Conservation (phyloP, 352 stramenopile species). For the Globisporangium radiosum region DNA sequence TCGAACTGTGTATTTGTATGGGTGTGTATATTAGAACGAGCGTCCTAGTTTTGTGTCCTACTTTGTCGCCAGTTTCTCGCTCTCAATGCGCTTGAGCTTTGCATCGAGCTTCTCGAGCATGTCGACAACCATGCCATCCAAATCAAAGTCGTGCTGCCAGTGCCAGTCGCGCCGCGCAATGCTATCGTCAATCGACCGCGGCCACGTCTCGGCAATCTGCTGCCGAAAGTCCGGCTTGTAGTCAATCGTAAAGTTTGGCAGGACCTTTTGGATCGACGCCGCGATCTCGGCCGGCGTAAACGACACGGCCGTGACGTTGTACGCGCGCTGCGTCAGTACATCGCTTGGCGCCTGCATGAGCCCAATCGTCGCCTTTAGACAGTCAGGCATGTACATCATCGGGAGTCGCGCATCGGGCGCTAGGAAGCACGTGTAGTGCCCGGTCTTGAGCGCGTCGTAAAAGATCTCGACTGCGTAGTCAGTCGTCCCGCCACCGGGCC, state of each 20-base stretch:
- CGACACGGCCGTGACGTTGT: slow-evolving; percentile 89
- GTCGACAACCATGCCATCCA: slow-evolving; percentile 86
- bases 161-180: slow-evolving; percentile 80
- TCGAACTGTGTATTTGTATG: no score
- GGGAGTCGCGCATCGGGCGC: slow-evolving; percentile 70
- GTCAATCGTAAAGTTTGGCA: slow-evolving; percentile 83
- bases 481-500: slow-evolving; percentile 77
- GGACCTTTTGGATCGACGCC: slow-evolving; percentile 77
- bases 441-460: slow-evolving; percentile 84
- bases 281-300: slow-evolving; percentile 86
- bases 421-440: slow-evolving; percentile 89
- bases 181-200: slow-evolving; percentile 78
- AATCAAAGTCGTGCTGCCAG: slow-evolving; percentile 86
- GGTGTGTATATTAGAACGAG: no score
- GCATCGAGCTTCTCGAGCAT: slow-evolving; percentile 84
- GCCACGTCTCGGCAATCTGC: slow-evolving; percentile 90
- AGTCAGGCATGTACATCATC: slow-evolving; percentile 96
- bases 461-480: slow-evolving; percentile 94
- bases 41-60: background rate
- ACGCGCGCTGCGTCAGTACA: slow-evolving; percentile 78
- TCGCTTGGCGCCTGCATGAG: slow-evolving; percentile 70
- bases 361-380: slow-evolving; percentile 78
- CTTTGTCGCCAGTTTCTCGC: slow-evolving; percentile 1
- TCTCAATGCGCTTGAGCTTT: slow-evolving; percentile 51
- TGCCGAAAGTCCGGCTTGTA: slow-evolving; percentile 89